Percentiles rank a stretch among this genome's conserved stretches.
Evolutionary conservation across 805 yeast species (phyloP).

Genomic region (Teunomyces atbi): DNA sequence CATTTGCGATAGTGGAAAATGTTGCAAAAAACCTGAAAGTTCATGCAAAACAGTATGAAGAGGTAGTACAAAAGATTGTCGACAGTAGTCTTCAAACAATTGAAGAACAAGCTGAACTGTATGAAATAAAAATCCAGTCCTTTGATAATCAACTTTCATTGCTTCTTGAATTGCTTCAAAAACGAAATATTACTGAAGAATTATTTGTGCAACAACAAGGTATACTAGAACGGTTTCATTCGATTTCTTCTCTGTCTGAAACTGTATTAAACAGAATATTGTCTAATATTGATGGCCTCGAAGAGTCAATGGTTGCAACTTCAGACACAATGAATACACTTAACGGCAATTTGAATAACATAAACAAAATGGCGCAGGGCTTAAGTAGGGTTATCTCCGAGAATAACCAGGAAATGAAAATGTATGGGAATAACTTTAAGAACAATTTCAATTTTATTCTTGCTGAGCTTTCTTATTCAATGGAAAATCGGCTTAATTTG

Average conservation of each 20-base stretch:
- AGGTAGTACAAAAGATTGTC: neutral
- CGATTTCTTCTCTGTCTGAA: neutral
- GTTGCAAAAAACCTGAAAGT: neutral
- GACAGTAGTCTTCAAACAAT: neutral
- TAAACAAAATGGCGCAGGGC: neutral
- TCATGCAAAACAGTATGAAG: neutral
- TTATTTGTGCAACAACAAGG: neutral
- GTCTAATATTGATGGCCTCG: neutral
- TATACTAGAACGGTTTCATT: neutral
- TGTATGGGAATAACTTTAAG: neutral
- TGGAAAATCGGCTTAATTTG: neutral
- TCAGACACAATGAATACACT: neutral
- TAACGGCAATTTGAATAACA: neutral
- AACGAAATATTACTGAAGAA: neutral
- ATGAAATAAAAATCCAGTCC: neutral
- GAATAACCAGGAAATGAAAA: neutral
- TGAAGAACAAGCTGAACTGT: neutral
- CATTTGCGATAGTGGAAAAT: neutral
- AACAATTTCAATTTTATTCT: neutral
- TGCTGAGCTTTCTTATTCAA: neutral
- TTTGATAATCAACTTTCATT: neutral
- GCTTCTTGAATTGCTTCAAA: neutral
- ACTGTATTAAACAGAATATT: neutral
- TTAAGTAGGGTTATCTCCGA: neutral
- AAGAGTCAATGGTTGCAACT: neutral